Percentiles rank a stretch among this genome's conserved stretches.
These are phyloP conservation scores for Ophiorrhiza pumila DNA, from an alignment of 257 asterid species.

Conservation along the genomic window DNA sequence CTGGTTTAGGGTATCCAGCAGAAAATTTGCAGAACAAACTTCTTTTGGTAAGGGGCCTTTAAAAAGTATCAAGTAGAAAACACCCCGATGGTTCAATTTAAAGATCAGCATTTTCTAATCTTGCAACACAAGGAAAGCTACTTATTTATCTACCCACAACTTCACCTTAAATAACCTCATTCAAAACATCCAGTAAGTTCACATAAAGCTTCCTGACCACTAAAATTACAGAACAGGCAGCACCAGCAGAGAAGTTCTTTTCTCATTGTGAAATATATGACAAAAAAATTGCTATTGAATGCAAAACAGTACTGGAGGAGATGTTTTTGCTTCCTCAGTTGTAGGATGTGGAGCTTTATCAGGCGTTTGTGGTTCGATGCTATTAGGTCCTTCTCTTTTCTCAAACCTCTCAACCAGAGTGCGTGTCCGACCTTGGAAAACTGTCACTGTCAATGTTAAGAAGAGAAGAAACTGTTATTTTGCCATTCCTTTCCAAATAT, in stretches of 20 bases:
- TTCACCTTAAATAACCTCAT: constrained; percentile 4
- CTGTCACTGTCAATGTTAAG: constrained; percentile 58
- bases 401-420: constrained; percentile 94
- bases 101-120: background rate
- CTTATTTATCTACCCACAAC: background rate
- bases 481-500: constrained; percentile 3
- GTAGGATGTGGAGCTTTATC: constrained; percentile 31
- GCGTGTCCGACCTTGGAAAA: constrained; percentile 88
- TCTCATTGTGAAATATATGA: background rate
- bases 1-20: background rate
- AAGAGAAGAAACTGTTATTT: constrained; percentile 19
- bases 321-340: constrained; percentile 34
- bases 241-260: background rate
- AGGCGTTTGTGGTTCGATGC: constrained; percentile 41
- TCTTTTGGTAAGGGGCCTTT: background rate
- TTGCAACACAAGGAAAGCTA: background rate
- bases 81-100: background rate
- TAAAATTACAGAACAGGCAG: background rate
- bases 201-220: background rate
- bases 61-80: background rate
- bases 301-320: constrained; percentile 14
- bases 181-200: background rate
- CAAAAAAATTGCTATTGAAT: constrained; percentile 1
- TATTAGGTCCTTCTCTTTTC: constrained; percentile 45
- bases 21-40: background rate